Evolutionary conservation across 306 rosid genomes (phyloP).

Genomic region (Luffa aegyptiaca): DNA sequence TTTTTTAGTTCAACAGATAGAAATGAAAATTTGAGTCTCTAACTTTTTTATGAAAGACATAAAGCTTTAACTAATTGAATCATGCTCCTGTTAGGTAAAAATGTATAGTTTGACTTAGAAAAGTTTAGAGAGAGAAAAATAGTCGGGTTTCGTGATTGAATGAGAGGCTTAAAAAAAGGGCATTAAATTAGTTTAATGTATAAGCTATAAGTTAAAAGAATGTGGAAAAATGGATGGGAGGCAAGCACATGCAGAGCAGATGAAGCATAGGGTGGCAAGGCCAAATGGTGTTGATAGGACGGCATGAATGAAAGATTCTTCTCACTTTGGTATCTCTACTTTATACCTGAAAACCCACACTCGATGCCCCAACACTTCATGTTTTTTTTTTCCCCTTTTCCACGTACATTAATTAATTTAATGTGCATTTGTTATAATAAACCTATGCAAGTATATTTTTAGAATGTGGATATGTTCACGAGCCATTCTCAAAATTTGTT

Average conservation of each 20-base stretch:
- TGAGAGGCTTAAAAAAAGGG: background rate
- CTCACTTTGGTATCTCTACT: background rate
- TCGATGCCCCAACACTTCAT: background rate
- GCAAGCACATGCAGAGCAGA: background rate
- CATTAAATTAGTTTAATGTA: background rate
- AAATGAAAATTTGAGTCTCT: too few species aligned
- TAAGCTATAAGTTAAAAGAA: background rate
- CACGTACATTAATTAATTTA: background rate
- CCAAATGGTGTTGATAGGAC: slow-evolving; percentile 1
- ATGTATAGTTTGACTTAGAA: too few species aligned
- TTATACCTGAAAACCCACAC: slow-evolving; percentile 9
- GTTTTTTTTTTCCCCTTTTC: background rate
- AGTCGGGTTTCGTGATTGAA: background rate
- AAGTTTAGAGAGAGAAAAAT: background rate
- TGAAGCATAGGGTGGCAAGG: background rate
- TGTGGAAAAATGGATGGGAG: background rate
- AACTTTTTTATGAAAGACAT: too few species aligned
- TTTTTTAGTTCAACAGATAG: too few species aligned
- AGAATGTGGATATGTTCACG: background rate
- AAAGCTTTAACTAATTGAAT: too few species aligned
- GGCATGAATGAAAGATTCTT: background rate
- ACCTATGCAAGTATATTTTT: background rate
- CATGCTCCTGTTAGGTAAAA: too few species aligned
- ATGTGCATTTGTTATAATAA: background rate
- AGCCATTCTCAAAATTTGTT: background rate